Evolutionary conservation across 768 basidiomycete species (phyloP), one percentile per base, ranked within the genome.

Genomic region (Auricularia heimuer): DNA sequence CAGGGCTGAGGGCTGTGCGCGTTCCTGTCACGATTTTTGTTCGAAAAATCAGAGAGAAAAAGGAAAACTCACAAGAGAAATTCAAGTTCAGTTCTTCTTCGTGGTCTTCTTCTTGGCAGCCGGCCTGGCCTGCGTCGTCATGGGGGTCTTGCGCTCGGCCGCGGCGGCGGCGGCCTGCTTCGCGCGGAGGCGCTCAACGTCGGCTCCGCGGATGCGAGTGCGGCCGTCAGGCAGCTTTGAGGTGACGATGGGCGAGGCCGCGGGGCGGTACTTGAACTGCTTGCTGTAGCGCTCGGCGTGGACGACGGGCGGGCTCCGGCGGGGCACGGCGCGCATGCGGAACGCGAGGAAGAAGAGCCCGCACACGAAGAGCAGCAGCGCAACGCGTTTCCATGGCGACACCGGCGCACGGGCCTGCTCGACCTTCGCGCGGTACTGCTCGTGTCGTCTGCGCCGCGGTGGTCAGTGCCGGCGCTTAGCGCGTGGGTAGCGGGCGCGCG

Each of bases 161-260:
- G 14, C 21, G 47, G 47, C 47, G 18, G 14, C 47, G 2, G 14
- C 47, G 47, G 47, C 47, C 14, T 18, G 10, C 47, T 51, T 51
- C 11, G 21, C 21, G 47, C 47, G 47, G 11, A 16, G 47, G 11
- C 39, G 39, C 8, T 42, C 39, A 2, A 51, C 47, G 21, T 51
- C 47, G 47, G 88, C 91, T 0, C 92, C 92, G n/a, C 90, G 77
- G 45, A 94, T 69, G 8, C 85, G 80, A 7, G 83, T 74, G 3
- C 84, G 79, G 0, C 91, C 91, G 67, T 90, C 90, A 67, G 83
- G 83, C 67, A 94, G 75, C 21, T 77, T 81, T 71, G 93, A 89
- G 0, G 89, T 92, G 68, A 94, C 81, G 54, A 94, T 77, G 11
- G 92, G 91, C 66, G 89, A 92, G 4, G 92, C 90, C 11, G 92